Conservation (phyloP, 257 asterid species). For the Linaria vulgaris region DNA sequence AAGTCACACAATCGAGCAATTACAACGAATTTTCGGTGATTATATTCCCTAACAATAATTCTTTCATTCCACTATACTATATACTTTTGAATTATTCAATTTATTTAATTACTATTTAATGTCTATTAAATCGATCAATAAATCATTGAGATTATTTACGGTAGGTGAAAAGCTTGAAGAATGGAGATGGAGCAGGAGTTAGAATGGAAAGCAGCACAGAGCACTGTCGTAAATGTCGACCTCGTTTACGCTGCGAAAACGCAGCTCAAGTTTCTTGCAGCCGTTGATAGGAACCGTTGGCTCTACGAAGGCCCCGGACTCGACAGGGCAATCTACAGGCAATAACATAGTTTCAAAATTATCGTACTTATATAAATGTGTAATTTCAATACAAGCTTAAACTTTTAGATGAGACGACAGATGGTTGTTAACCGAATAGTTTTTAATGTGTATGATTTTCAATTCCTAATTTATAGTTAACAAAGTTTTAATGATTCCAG, state of each 20-base stretch:
- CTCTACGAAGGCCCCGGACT: conserved; percentile 66
- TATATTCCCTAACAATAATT: conserved; percentile 4
- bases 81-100: background rate
- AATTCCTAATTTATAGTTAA: background rate
- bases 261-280: conserved; percentile 79
- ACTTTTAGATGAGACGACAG: too few relatives aligned
- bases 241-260: conserved; percentile 73
- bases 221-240: conserved; percentile 54
- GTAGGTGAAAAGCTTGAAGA: conserved; percentile 24
- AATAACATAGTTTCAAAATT: conserved; percentile 7
- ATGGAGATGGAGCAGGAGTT: conserved; percentile 70
- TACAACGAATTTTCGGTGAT: conserved; percentile 29
- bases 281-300: conserved; percentile 87
- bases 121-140: background rate
- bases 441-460: conserved; percentile 14
- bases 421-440: background rate
- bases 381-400: too few relatives aligned
- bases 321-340: conserved; percentile 73
- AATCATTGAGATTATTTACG: background rate
- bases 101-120: background rate
- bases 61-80: background rate
- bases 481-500: conserved; percentile 32
- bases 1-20: conserved; percentile 18
- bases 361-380: too few relatives aligned
- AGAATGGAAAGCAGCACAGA: conserved; percentile 91